A percentile compares a stretch with the other conserved stretches of the same genome.
Conservation (phyloP, 805 yeast genomes). For the Sugiyamaella mastotermitis region DNA sequence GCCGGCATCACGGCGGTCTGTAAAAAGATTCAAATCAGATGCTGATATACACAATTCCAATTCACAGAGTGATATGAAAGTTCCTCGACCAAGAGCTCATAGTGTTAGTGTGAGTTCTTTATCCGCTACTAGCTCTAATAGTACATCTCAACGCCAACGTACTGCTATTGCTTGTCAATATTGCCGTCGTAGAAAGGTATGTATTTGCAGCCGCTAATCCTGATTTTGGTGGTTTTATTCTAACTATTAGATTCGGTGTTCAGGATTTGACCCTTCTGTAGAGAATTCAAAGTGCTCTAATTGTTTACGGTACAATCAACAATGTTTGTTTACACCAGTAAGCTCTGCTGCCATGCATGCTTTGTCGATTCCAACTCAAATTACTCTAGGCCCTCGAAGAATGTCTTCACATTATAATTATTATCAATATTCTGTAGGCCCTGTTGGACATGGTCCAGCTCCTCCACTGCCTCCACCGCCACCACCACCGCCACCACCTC, state of each 20-base stretch:
- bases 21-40: too few relatives aligned
- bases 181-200: conserved; percentile 26
- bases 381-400: too few relatives aligned
- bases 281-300: conserved; percentile 27
- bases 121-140: too few relatives aligned
- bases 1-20: too few relatives aligned
- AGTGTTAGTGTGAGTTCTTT: too few relatives aligned
- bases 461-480: conserved; percentile 6
- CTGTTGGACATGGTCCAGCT: neutral
- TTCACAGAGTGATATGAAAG: too few relatives aligned
- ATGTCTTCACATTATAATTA: too few relatives aligned
- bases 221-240: neutral
- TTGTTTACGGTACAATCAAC: conserved; percentile 27
- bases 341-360: conserved; percentile 20
- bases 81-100: too few relatives aligned
- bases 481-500: conserved; percentile 4
- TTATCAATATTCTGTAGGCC: too few relatives aligned
- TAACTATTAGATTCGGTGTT: conserved; percentile 24
- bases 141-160: conserved; percentile 25
- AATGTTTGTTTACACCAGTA: conserved; percentile 30
- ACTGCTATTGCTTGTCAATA: conserved; percentile 29
- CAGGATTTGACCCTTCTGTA: conserved; percentile 25
- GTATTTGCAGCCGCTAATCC: neutral
- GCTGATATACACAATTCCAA: too few relatives aligned
- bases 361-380: conserved; percentile 10